Evolutionary conservation across 2,329 filamentous ascomycete species (phyloP).

Genomic region (Botrytis hyacinthi): DNA sequence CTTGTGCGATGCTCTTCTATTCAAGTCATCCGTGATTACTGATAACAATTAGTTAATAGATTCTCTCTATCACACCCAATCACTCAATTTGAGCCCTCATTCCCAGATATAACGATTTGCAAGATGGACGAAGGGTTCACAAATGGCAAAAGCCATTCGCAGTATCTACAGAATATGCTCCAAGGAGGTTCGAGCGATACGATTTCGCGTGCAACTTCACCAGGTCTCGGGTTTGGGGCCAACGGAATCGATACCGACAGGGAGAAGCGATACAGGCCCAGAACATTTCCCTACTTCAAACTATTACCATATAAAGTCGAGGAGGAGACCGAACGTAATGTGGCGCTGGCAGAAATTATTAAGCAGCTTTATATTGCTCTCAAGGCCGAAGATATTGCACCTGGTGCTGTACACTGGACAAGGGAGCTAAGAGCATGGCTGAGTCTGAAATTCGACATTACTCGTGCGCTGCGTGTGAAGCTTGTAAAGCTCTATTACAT

Average conservation of each 20-base stretch:
- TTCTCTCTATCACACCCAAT: not conserved
- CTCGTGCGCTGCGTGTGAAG: slow-evolving; percentile 75
- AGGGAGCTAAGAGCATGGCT: slow-evolving; percentile 94
- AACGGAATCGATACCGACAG: slow-evolving; percentile 51
- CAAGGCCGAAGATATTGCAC: slow-evolving; percentile 88
- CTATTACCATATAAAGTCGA: slow-evolving; percentile 89
- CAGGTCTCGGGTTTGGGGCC: slow-evolving; percentile 60
- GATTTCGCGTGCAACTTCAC: slow-evolving; percentile 82
- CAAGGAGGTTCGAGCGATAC: slow-evolving; percentile 52
- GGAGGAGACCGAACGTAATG: slow-evolving; percentile 72
- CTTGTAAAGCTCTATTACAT: slow-evolving; percentile 93
- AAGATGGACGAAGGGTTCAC: slow-evolving; percentile 36
- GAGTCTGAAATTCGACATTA: slow-evolving; percentile 94
- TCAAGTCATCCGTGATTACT: not conserved
- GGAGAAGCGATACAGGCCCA: slow-evolving; percentile 68
- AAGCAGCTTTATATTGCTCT: slow-evolving; percentile 92
- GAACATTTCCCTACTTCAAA: slow-evolving; percentile 90
- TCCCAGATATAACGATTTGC: slow-evolving; percentile 15
- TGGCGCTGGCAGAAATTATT: slow-evolving; percentile 80
- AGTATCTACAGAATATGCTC: slow-evolving; percentile 33
- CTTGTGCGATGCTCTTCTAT: slow-evolving; percentile 3
- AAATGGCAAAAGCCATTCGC: slow-evolving; percentile 36
- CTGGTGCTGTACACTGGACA: slow-evolving; percentile 94
- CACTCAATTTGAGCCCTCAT: not conserved
- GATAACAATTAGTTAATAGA: not conserved